Percentiles rank a stretch among this genome's conserved stretches.
Evolutionary conservation across 192 early-diverging fungal species (phyloP).

Genomic region (Radiomyces spectabilis): DNA sequence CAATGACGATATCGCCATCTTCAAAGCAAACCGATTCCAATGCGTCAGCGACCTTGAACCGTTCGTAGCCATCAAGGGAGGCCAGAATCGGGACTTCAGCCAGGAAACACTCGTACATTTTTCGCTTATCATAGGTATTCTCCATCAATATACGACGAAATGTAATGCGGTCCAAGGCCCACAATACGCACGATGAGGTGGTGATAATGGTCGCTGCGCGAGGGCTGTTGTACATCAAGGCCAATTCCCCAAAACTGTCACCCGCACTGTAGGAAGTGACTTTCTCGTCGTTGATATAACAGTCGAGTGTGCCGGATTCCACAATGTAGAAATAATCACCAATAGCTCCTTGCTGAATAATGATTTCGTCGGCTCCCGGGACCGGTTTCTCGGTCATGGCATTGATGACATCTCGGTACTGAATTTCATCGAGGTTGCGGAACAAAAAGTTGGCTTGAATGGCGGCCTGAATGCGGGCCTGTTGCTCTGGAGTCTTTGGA

Average conservation of each 20-base stretch:
- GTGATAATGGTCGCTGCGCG: conserved; percentile 90
- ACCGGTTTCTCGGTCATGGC: conserved; percentile 95
- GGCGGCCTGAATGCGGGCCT: conserved; percentile 68
- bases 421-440: conserved; percentile 91
- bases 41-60: conserved; percentile 98
- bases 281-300: conserved; percentile 74
- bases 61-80: conserved; percentile 92
- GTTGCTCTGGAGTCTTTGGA: conserved; percentile 85
- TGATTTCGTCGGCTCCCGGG: conserved; percentile 50
- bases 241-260: conserved; percentile 96
- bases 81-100: conserved; percentile 84
- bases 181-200: conserved; percentile 79
- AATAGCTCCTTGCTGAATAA: conserved; percentile 92
- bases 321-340: conserved; percentile 99
- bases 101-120: conserved; percentile 94
- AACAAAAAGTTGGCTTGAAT: conserved; percentile 92
- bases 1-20: conserved; percentile 79
- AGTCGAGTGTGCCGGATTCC: conserved; percentile 86
- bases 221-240: conserved; percentile 98
- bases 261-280: conserved; percentile 77
- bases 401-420: conserved; percentile 89
- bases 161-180: conserved; percentile 96
- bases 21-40: conserved; percentile 86
- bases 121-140: conserved; percentile 88
- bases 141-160: conserved; percentile 98